Evolutionary conservation across 495 filamentous ascomycete genomes (phyloP).

Genomic region (Jackrogersella minutella): DNA sequence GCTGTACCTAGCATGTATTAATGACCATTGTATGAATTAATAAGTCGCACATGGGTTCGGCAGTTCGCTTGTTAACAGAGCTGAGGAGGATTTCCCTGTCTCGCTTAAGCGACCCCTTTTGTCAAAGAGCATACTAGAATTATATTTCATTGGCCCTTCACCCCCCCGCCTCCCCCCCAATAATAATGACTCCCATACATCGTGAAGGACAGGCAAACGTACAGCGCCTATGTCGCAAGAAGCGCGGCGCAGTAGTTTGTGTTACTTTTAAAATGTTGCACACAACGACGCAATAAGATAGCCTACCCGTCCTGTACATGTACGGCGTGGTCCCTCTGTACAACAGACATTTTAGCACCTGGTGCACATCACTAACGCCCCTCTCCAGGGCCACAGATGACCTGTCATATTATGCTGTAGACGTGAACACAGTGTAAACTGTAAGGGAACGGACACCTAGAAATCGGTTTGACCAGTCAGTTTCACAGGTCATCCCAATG

Average conservation of each 20-base stretch:
- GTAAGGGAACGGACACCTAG: background rate
- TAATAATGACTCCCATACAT: conserved; percentile 7
- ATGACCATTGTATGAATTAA: too few species aligned
- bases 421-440: conserved; percentile 36
- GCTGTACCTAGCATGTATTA: conserved; percentile 1
- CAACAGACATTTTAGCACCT: conserved; percentile 11
- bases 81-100: conserved; percentile 6
- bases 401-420: conserved; percentile 27
- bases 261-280: conserved; percentile 17
- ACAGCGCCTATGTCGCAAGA: conserved; percentile 28
- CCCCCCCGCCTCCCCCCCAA: too few species aligned
- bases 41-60: conserved; percentile 21
- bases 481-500: background rate
- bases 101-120: conserved; percentile 11
- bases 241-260: conserved; percentile 38
- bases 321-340: conserved; percentile 21
- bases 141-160: conserved; percentile 5
- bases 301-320: conserved; percentile 14
- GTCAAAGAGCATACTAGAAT: background rate
- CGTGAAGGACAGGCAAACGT: conserved; percentile 8
- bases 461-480: conserved; percentile 26
- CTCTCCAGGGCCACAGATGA: conserved; percentile 17
- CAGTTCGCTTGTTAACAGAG: conserved; percentile 21
- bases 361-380: conserved; percentile 9
- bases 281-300: conserved; percentile 1